Base-by-base conservation (phyloP, 1,139 yeast species). In the Eremothecium gossypii region DNA sequence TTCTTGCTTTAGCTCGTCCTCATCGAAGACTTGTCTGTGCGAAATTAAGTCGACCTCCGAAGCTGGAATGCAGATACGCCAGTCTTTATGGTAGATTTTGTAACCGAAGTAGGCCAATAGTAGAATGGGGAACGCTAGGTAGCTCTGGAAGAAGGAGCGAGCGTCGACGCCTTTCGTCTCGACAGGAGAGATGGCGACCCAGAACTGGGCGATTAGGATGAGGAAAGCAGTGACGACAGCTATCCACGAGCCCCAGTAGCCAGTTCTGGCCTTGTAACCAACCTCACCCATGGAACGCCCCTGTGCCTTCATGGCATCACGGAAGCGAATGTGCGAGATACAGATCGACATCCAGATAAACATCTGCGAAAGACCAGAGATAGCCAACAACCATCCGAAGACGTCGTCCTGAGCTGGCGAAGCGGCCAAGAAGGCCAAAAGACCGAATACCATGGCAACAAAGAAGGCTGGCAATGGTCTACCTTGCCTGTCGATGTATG, bases 281-380 rank as follows among this genome's bases (percentile, higher is more conserved):
- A 86, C 68, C 60, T 85, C 95, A 39, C 71, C 71, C 10, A 76
- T 64, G 17, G 71, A 68, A 61, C 83, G 74, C 42, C 84, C 84
- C 63, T 81, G 82, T 9, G 58, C 74, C 28, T 62, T 60, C 66
- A 85, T 69, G 2, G 93, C 95, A 41, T 70, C 63, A 67, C 95
- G 77, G 67, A 84, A 83, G 60, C 94, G 73, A 45, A 86, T 68
- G 52, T 79, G 93, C 53, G 85, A 77, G 43, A 81, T 58, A 57
- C 81, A 77, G 53, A 86, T 82, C 13, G 89, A 77, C 37, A 80
- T 77, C 94, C 95, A 86, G 4, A 94, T 82, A 65, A 85, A 83
- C 48, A 86, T 68, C 11, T 91, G 77, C 27, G 94, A 80, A 49
- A 86, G 74, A 55, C 95, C 95, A 13, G 94, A 81, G 36, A 86